These are phyloP conservation scores for Purshia tridentata DNA, from an alignment of 306 rosid species.

Conservation along the genomic window DNA sequence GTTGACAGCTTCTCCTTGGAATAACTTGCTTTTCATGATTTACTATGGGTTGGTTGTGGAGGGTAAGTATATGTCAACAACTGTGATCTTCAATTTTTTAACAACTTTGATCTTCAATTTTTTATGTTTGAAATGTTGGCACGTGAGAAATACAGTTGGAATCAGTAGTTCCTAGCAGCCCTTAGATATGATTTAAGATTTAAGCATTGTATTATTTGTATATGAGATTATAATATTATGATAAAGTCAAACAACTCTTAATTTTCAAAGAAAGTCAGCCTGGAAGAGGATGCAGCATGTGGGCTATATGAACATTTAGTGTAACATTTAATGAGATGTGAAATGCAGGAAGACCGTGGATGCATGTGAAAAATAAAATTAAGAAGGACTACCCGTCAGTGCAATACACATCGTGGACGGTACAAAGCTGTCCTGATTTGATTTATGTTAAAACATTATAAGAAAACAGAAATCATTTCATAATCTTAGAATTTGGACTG, in stretches of 20 bases:
- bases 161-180: not conserved
- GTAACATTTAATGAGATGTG: slow-evolving; percentile 7
- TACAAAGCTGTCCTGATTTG: slow-evolving; percentile 35
- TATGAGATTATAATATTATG: slow-evolving; percentile 6
- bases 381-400: slow-evolving; percentile 83
- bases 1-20: slow-evolving; percentile 84
- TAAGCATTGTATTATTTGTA: not conserved
- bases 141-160: slow-evolving; percentile 16
- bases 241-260: slow-evolving; percentile 3
- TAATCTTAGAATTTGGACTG: slow-evolving; percentile 23
- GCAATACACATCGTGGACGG: slow-evolving; percentile 87
- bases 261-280: slow-evolving; percentile 6
- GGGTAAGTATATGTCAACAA: slow-evolving; percentile 54
- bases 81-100: slow-evolving; percentile 10
- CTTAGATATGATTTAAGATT: not conserved
- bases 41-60: slow-evolving; percentile 78
- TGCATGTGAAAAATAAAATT: slow-evolving; percentile 73
- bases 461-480: not conserved
- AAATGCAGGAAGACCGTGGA: slow-evolving; percentile 80
- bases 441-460: slow-evolving; percentile 5
- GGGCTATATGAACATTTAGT: slow-evolving; percentile 1
- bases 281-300: slow-evolving; percentile 1
- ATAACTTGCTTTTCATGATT: slow-evolving; percentile 79
- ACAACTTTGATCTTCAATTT: slow-evolving; percentile 19
- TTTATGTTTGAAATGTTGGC: slow-evolving; percentile 12